Evolutionary conservation across 345 rosid genomes (phyloP).

Genomic region (Bruguiera sexangula): DNA sequence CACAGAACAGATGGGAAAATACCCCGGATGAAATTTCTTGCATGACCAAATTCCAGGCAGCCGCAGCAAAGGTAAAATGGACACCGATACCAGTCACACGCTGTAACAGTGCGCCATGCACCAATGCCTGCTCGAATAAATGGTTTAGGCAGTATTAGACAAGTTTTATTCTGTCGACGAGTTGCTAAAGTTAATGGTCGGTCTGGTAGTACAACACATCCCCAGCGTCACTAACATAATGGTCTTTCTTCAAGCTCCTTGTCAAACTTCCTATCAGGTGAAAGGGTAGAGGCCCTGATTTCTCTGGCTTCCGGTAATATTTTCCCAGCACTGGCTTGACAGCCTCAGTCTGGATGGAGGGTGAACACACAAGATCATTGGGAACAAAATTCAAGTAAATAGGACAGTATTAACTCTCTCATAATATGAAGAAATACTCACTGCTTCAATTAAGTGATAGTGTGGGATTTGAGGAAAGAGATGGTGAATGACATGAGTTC

Average conservation of each 20-base stretch:
- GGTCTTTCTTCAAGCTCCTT: conserved; percentile 57
- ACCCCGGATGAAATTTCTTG: not conserved
- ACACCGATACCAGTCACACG: not conserved
- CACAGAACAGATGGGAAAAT: not conserved
- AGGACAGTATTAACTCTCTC: not conserved
- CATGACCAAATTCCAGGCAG: not conserved
- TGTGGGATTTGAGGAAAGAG: conserved; percentile 94
- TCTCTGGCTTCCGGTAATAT: conserved; percentile 73
- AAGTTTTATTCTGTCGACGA: not conserved
- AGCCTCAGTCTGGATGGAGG: conserved; percentile 49
- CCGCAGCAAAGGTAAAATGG: not conserved
- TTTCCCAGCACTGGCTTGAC: conserved; percentile 70
- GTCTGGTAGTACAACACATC: conserved; percentile 71
- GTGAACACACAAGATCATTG: not conserved
- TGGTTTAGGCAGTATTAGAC: not conserved
- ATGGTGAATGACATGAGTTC: conserved; percentile 88
- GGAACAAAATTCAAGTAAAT: not conserved
- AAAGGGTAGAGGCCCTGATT: conserved; percentile 58
- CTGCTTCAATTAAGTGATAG: conserved; percentile 76
- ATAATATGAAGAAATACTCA: conserved; percentile 24
- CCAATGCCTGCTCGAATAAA: not conserved
- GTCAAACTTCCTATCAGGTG: conserved; percentile 55
- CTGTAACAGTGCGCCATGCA: too few species aligned
- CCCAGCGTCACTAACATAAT: conserved; percentile 69
- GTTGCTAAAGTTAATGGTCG: conserved; percentile 37